Evolutionary conservation across 2,329 filamentous ascomycete genomes (phyloP), one percentile per base, ranked within the genome.

Genomic region (Alternaria consortialis): DNA sequence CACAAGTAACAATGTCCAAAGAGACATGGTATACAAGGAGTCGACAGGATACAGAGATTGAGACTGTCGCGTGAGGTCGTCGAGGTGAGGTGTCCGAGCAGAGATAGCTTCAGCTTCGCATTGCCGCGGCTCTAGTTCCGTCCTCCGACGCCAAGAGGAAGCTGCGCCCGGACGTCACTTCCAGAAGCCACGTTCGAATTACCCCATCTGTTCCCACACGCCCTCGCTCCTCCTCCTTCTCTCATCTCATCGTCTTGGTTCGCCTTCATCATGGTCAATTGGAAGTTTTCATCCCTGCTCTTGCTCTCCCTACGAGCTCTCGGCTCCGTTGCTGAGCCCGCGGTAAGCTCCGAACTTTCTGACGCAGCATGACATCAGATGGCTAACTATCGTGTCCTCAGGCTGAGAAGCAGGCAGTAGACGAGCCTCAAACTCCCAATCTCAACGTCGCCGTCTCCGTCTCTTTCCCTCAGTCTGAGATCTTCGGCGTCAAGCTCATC

Each of bases 401-500:
- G 77, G 73, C 77, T 59, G 77, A 80, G 59, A 61, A 71, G 63
- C 72, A 75, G 51, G 58, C 91, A 73, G 87, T 88, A 65, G 88
- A 91, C 71, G 85, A 90, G 61, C 84, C 78, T 87, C 88, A 81
- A 84, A 90, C 76, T 79, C 89, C 83, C 68, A 85, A 81, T 63
- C 77, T 88, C 62, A 83, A 83, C 59, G 84, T 90, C 67, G 80
- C 81, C 55, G 82, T 87, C 65, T 81, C 83, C 53, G 83, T 87
- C 59, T 83, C 84, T 34, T 90, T 90, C 80, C 88, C 88, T 31
- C 80, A 87, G 66, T 83, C 86, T 60, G 92, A 96, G 83, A 90
- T 97, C 80, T 95, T 97, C 72, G 95, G 94, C 73, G 89, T 98
- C 72, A 97, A 97, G 87, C 89, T 98, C 70, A 87, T 98, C 84